phyloP scores from a whole-genome alignment of 129 eudicot genomes.

The Ambrosia trifida region DNA sequence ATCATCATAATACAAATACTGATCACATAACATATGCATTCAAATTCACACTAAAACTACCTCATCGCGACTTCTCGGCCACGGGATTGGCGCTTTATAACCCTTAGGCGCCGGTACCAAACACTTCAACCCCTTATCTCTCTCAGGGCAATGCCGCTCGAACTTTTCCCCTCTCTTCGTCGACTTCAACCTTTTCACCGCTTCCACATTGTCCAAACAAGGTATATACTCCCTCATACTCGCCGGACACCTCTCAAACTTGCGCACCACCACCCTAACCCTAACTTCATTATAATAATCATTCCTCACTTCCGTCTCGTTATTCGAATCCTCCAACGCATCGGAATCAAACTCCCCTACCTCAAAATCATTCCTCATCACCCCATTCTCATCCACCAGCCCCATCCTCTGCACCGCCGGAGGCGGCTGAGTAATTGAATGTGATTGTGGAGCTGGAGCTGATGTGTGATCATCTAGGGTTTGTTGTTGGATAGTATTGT shows the following conservation, averaged over 20 bases:
- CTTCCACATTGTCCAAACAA: conserved; percentile 85
- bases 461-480: conserved; percentile 8
- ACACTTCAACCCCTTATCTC: conserved; percentile 65
- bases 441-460: conserved; percentile 23
- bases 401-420: conserved; percentile 71
- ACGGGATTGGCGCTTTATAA: conserved; percentile 67
- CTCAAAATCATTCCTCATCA: conserved; percentile 73
- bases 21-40: neutral
- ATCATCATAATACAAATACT: neutral
- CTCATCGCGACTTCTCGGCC: conserved; percentile 97
- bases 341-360: conserved; percentile 73
- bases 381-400: conserved; percentile 75
- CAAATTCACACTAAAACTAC: conserved; percentile 33
- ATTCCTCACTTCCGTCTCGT: conserved; percentile 39
- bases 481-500: conserved; percentile 30
- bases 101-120: conserved; percentile 78
- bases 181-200: conserved; percentile 48
- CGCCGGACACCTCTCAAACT: conserved; percentile 59
- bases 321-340: conserved; percentile 58
- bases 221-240: conserved; percentile 90
- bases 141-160: conserved; percentile 91
- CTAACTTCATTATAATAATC: conserved; percentile 29
- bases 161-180: conserved; percentile 80
- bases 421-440: conserved; percentile 14
- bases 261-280: conserved; percentile 46